A percentile compares a stretch with the other conserved stretches of the same genome.
These are phyloP conservation scores for Spinacia oleracea DNA, from an alignment of 179 eudicot species.

Conservation along the genomic window DNA sequence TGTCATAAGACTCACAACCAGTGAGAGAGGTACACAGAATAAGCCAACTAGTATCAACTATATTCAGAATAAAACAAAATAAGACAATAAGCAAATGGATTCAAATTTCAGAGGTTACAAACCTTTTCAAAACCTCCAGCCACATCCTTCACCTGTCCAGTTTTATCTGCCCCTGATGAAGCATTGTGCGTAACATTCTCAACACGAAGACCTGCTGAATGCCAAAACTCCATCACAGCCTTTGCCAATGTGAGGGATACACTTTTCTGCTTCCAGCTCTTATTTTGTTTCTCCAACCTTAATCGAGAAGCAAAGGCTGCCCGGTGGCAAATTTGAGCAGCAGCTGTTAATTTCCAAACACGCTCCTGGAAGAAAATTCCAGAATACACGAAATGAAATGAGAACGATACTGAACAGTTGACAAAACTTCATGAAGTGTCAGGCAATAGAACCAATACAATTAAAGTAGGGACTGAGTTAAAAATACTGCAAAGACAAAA, in stretches of 20 bases:
- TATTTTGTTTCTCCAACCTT: conserved; percentile 55
- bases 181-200: conserved; percentile 26
- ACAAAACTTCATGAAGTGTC: neutral
- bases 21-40: neutral
- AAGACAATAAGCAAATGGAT: neutral
- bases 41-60: neutral
- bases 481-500: conserved; percentile 7
- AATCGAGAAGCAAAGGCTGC: conserved; percentile 54
- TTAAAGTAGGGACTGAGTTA: neutral
- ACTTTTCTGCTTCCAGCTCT: conserved; percentile 46
- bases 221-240: conserved; percentile 91
- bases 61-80: neutral
- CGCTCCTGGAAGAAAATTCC: conserved; percentile 62
- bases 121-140: conserved; percentile 28
- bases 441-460: neutral
- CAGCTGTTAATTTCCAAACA: conserved; percentile 82
- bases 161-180: conserved; percentile 23
- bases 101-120: conserved; percentile 12
- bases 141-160: conserved; percentile 12
- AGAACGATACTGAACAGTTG: neutral
- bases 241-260: conserved; percentile 66
- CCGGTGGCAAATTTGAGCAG: conserved; percentile 68
- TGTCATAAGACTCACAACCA: neutral
- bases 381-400: neutral
- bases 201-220: conserved; percentile 46